phyloP scores from a whole-genome alignment of 2,329 filamentous ascomycete genomes.

The Epichloe bromicola region DNA sequence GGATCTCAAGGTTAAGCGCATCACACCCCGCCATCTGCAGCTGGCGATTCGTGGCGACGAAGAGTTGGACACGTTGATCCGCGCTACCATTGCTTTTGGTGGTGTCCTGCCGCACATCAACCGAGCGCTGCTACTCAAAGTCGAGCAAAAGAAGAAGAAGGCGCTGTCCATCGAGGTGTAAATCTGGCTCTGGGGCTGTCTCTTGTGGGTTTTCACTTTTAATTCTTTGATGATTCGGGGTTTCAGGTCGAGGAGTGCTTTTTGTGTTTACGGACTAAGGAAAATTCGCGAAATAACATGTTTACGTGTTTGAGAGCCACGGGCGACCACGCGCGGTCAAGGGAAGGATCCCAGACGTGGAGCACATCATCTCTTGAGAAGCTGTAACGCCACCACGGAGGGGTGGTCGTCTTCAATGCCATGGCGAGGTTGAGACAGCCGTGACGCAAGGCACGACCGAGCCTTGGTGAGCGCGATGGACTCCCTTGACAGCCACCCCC shows the following conservation, averaged over 20 bases:
- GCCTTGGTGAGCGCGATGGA: background rate
- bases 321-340: background rate
- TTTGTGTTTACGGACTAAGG: slow-evolving; percentile 2
- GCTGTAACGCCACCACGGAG: background rate
- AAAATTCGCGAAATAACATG: slow-evolving; percentile 1
- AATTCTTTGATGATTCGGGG: background rate
- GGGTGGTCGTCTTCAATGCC: background rate
- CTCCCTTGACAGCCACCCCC: background rate
- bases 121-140: slow-evolving; percentile 86
- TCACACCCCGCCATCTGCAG: slow-evolving; percentile 93
- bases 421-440: background rate
- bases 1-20: slow-evolving; percentile 99
- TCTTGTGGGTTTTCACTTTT: slow-evolving; percentile 4
- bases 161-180: slow-evolving; percentile 39
- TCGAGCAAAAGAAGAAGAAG: slow-evolving; percentile 98
- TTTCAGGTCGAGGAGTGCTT: slow-evolving; percentile 1
- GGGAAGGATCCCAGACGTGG: background rate
- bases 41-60: slow-evolving; percentile 97
- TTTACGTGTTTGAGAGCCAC: background rate
- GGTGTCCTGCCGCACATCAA: slow-evolving; percentile 99
- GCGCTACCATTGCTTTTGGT: slow-evolving; percentile 94
- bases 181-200: slow-evolving; percentile 8
- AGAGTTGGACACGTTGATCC: slow-evolving; percentile 93
- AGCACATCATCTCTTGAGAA: background rate
- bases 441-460: background rate